These are phyloP conservation scores for Wickerhamiella azymoides DNA, from an alignment of 805 yeast species.

Conservation along the genomic window DNA sequence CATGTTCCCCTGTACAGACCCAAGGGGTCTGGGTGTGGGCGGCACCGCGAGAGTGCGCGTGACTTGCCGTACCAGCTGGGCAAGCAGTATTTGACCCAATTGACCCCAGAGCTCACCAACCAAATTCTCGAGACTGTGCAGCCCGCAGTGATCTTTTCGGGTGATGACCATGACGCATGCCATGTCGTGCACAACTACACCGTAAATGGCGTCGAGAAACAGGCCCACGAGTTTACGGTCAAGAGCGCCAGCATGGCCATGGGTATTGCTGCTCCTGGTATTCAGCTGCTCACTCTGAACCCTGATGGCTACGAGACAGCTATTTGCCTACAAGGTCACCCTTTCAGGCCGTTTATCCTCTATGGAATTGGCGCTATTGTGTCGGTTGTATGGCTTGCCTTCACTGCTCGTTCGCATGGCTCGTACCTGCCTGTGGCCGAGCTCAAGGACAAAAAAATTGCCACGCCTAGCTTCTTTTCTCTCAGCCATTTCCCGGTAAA, in stretches of 20 bases:
- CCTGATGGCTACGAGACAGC: slow-evolving; percentile 17
- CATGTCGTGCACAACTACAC: slow-evolving; percentile 43
- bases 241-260: slow-evolving; percentile 87
- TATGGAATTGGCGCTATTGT: slow-evolving; percentile 15
- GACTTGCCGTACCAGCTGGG: slow-evolving; percentile 64
- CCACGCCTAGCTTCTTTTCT: not conserved
- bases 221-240: slow-evolving; percentile 65
- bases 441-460: slow-evolving; percentile 2
- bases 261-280: slow-evolving; percentile 77
- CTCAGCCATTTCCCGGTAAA: too few species aligned
- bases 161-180: slow-evolving; percentile 97
- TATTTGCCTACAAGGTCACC: slow-evolving; percentile 23
- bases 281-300: slow-evolving; percentile 59
- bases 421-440: slow-evolving; percentile 4
- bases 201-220: slow-evolving; percentile 13
- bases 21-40: slow-evolving; percentile 53
- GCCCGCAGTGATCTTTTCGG: slow-evolving; percentile 67
- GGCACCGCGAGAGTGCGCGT: slow-evolving; percentile 51
- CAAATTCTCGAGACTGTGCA: slow-evolving; percentile 42
- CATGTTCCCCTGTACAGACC: slow-evolving; percentile 83
- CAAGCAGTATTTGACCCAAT: slow-evolving; percentile 79
- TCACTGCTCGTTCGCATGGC: not conserved
- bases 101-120: slow-evolving; percentile 45
- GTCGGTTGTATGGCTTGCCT: not conserved
- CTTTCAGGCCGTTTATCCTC: slow-evolving; percentile 21